These are phyloP conservation scores for Brasilioporus rufonigricans DNA, from an alignment of 768 basidiomycete genomes.

Conservation along the genomic window DNA sequence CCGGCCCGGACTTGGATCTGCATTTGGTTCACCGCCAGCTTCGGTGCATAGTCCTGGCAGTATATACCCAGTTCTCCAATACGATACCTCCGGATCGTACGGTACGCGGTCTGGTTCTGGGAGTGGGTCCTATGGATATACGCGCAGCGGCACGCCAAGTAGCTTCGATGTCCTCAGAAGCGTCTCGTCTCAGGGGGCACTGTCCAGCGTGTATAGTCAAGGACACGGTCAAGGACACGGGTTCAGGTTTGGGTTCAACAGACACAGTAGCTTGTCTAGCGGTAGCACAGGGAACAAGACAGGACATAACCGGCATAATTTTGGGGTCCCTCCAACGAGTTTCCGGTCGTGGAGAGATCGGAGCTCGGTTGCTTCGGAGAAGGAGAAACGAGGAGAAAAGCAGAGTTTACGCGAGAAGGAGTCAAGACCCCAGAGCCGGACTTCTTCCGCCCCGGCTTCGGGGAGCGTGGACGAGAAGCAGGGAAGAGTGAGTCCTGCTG, in stretches of 20 bases:
- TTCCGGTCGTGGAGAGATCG: slow-evolving; percentile 27
- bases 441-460: slow-evolving; percentile 11
- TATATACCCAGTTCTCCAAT: slow-evolving; percentile 2
- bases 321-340: slow-evolving; percentile 29
- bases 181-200: slow-evolving; percentile 31
- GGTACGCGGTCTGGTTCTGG: slow-evolving; percentile 20
- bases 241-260: slow-evolving; percentile 18
- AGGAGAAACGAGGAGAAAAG: slow-evolving; percentile 16
- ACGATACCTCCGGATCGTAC: slow-evolving; percentile 20
- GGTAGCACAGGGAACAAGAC: slow-evolving; percentile 15
- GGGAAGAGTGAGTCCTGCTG: slow-evolving; percentile 19
- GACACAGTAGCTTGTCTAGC: slow-evolving; percentile 20
- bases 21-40: slow-evolving; percentile 26
- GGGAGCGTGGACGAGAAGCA: slow-evolving; percentile 25
- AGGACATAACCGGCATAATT: slow-evolving; percentile 5
- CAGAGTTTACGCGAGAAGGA: slow-evolving; percentile 14
- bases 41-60: slow-evolving; percentile 22
- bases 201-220: slow-evolving; percentile 22
- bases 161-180: slow-evolving; percentile 28
- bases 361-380: slow-evolving; percentile 16
- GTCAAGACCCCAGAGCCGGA: slow-evolving; percentile 12
- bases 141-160: slow-evolving; percentile 26
- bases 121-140: slow-evolving; percentile 23
- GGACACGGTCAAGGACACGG: slow-evolving; percentile 17
- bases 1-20: slow-evolving; percentile 25